phyloP scores from a whole-genome alignment of 129 eudicot genomes.

The Lactuca saligna region DNA sequence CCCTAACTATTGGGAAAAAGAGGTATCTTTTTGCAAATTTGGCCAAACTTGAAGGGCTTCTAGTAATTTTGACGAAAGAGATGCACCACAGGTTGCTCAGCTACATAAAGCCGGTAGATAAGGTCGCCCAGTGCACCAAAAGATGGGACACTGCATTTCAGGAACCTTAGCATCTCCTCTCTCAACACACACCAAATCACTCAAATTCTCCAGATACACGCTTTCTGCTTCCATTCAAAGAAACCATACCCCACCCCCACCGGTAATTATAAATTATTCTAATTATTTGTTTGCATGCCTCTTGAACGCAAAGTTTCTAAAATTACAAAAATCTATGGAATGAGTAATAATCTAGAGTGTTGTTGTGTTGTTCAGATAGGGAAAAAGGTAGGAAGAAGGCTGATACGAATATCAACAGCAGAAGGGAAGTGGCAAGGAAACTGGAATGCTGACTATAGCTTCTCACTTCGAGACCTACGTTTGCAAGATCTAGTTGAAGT shows the following conservation, averaged over 20 bases:
- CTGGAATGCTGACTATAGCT: slow-evolving; percentile 61
- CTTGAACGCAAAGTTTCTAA: background rate
- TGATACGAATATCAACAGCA: slow-evolving; percentile 64
- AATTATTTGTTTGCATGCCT: background rate
- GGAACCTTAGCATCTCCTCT: slow-evolving; percentile 34
- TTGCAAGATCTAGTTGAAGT: slow-evolving; percentile 63
- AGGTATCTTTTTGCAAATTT: slow-evolving; percentile 6
- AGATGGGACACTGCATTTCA: slow-evolving; percentile 43
- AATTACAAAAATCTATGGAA: background rate
- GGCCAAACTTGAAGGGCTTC: slow-evolving; percentile 25
- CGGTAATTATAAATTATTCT: slow-evolving; percentile 23
- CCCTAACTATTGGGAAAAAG: no score
- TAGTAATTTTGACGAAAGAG: slow-evolving; percentile 19
- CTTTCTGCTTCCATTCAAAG: slow-evolving; percentile 32
- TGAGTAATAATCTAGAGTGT: background rate
- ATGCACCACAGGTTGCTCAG: slow-evolving; percentile 29
- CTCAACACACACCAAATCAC: slow-evolving; percentile 33
- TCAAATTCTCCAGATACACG: slow-evolving; percentile 18
- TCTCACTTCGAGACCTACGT: slow-evolving; percentile 63
- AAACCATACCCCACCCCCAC: slow-evolving; percentile 43
- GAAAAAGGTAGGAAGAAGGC: slow-evolving; percentile 40
- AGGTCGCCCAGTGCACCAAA: slow-evolving; percentile 32
- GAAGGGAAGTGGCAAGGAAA: slow-evolving; percentile 76
- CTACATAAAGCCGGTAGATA: slow-evolving; percentile 31
- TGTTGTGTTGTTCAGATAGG: slow-evolving; percentile 35